Evolutionary conservation across 2,329 filamentous ascomycete genomes (phyloP).

Genomic region (Berkeleyomyces basicola): DNA sequence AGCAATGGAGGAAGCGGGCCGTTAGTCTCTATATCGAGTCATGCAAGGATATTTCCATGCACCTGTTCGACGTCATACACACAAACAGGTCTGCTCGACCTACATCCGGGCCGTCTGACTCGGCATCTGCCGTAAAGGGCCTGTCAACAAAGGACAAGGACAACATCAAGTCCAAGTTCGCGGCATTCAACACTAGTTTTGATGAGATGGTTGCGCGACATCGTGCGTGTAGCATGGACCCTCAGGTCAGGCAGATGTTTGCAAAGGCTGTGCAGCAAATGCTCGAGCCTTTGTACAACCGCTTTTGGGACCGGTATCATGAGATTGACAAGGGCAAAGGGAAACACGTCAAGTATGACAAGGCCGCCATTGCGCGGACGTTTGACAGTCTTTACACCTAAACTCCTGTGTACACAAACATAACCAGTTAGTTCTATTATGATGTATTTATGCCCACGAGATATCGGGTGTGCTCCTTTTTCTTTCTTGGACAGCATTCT

Average conservation of each 20-base stretch:
- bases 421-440: neutral
- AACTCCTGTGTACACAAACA: neutral
- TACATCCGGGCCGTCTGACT: conserved; percentile 61
- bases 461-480: no score
- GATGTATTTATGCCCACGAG: neutral
- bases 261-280: conserved; percentile 75
- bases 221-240: conserved; percentile 75
- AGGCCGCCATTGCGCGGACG: conserved; percentile 55
- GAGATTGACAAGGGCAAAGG: conserved; percentile 96
- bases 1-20: conserved; percentile 76
- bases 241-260: conserved; percentile 67
- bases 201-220: conserved; percentile 76
- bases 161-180: conserved; percentile 90
- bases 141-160: conserved; percentile 86
- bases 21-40: conserved; percentile 66
- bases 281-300: conserved; percentile 82
- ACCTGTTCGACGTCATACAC: conserved; percentile 81
- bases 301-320: conserved; percentile 95
- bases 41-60: conserved; percentile 74
- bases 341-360: conserved; percentile 97
- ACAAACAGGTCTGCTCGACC: conserved; percentile 63
- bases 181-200: conserved; percentile 75
- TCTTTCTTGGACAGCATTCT: no score
- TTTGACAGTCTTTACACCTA: conserved; percentile 31
- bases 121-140: conserved; percentile 65